These are phyloP conservation scores for Fusarium sp. DNA, from an alignment of 2,329 filamentous ascomycete species.

Conservation along the genomic window DNA sequence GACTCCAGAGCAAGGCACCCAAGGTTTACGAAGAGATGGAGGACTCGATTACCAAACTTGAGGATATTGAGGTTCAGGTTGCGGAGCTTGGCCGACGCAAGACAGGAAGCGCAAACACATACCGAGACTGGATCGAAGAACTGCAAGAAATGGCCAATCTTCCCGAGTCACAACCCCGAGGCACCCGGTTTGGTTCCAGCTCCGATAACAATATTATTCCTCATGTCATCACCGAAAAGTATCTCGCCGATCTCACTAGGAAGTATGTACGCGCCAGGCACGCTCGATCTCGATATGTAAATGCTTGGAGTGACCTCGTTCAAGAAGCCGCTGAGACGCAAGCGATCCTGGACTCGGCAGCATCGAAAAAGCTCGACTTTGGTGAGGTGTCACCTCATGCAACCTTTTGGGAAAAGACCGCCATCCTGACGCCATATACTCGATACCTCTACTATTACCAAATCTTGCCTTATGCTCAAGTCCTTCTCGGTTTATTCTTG, in stretches of 20 bases:
- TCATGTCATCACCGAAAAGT: slow-evolving; percentile 89
- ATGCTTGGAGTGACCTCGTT: slow-evolving; percentile 86
- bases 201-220: slow-evolving; percentile 66
- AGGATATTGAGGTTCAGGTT: slow-evolving; percentile 84
- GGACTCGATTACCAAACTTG: slow-evolving; percentile 81
- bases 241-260: slow-evolving; percentile 87
- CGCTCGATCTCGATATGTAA: slow-evolving; percentile 80
- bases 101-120: slow-evolving; percentile 76
- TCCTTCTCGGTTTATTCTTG: slow-evolving; percentile 73
- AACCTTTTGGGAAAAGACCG: slow-evolving; percentile 62
- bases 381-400: slow-evolving; percentile 65
- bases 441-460: slow-evolving; percentile 82
- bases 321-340: slow-evolving; percentile 79
- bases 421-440: slow-evolving; percentile 79
- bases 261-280: slow-evolving; percentile 84
- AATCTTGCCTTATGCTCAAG: slow-evolving; percentile 73
- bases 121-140: slow-evolving; percentile 96
- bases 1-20: slow-evolving; percentile 82
- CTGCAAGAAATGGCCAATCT: slow-evolving; percentile 79
- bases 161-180: slow-evolving; percentile 66
- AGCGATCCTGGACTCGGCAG: slow-evolving; percentile 82
- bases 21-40: slow-evolving; percentile 87
- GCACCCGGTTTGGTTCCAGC: slow-evolving; percentile 51
- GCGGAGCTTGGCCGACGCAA: slow-evolving; percentile 82
- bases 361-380: slow-evolving; percentile 83